Evolutionary conservation across 768 basidiomycete genomes (phyloP), one percentile per base, ranked within the genome.

Genomic region (Boletus eberwhitei): DNA sequence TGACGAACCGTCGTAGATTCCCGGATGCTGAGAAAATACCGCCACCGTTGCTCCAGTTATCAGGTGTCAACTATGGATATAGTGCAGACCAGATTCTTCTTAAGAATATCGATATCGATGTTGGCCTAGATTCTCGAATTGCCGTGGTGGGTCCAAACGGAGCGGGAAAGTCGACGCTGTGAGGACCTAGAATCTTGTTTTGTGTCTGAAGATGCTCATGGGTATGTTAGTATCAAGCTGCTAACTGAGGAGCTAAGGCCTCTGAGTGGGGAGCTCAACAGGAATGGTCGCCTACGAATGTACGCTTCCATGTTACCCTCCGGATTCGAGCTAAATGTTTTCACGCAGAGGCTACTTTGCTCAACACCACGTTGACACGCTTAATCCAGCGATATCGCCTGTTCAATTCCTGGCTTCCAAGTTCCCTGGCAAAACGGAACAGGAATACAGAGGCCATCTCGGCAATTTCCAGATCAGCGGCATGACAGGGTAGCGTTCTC

Each of bases 401-500:
- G 97, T 98, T 11, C 88, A 91, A 63, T 98, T 97, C 76, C 76
- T 99, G 31, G 92, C 93, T 14, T 84, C 86, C 22, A 90, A 83
- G 64, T 98, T 90, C 77, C 97, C 97, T 1, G 96, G 97, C 0
- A 88, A 87, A 73, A 92, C 82, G 7, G 97, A 98, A 72, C 96
- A 98, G 71, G 97, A 98, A 69, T 98, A 98, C 70, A 82, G 97
- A 57, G 71, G 74, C n/a, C 97, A 98, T 74, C 79, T 99, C 13
- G 97, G 96, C 7, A 93, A 95, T 54, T 97, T 98, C 76, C 95
- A 97, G 63, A 96, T 98, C 64, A 97, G 91, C 56, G 93, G 94
- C 40, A 87, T 96, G 84, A 96, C 94, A 2, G 90, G 91, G 90
- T 88, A 48, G 36, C 76, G 4, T n/a, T 32, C 53, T 29, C 22